phyloP scores from a whole-genome alignment of 495 filamentous ascomycete species.

The Physcia stellaris region DNA sequence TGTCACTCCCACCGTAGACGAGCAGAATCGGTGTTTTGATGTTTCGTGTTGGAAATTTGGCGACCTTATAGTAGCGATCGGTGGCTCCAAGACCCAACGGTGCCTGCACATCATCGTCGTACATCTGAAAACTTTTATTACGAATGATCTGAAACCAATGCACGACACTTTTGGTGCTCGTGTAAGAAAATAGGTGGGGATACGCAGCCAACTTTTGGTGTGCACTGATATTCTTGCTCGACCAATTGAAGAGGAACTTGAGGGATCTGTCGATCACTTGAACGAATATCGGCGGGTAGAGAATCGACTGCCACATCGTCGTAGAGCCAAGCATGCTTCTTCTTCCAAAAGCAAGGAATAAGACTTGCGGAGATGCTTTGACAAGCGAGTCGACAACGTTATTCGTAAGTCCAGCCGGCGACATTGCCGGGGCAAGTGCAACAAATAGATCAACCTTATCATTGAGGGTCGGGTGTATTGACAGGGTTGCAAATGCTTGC shows the following conservation, averaged over 20 bases:
- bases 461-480: slow-evolving; percentile 85
- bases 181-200: slow-evolving; percentile 89
- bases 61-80: slow-evolving; percentile 69
- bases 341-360: slow-evolving; percentile 91
- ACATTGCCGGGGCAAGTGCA: slow-evolving; percentile 94
- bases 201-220: slow-evolving; percentile 96
- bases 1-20: slow-evolving; percentile 85
- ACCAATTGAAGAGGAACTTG: slow-evolving; percentile 78
- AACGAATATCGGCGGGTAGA: slow-evolving; percentile 90
- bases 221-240: slow-evolving; percentile 66
- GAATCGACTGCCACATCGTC: slow-evolving; percentile 92
- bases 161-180: slow-evolving; percentile 86
- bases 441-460: slow-evolving; percentile 93
- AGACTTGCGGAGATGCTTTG: slow-evolving; percentile 83
- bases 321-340: slow-evolving; percentile 83
- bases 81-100: slow-evolving; percentile 43
- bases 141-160: slow-evolving; percentile 99
- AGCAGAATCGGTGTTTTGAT: slow-evolving; percentile 93
- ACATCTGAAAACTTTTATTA: slow-evolving; percentile 92
- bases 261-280: slow-evolving; percentile 76
- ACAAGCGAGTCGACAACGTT: slow-evolving; percentile 81
- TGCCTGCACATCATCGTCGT: slow-evolving; percentile 78
- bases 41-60: slow-evolving; percentile 89
- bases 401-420: slow-evolving; percentile 78
- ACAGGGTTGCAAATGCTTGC: slow-evolving; percentile 90